phyloP scores from a whole-genome alignment of 1,139 yeast genomes.

The Ashbya aceris region DNA sequence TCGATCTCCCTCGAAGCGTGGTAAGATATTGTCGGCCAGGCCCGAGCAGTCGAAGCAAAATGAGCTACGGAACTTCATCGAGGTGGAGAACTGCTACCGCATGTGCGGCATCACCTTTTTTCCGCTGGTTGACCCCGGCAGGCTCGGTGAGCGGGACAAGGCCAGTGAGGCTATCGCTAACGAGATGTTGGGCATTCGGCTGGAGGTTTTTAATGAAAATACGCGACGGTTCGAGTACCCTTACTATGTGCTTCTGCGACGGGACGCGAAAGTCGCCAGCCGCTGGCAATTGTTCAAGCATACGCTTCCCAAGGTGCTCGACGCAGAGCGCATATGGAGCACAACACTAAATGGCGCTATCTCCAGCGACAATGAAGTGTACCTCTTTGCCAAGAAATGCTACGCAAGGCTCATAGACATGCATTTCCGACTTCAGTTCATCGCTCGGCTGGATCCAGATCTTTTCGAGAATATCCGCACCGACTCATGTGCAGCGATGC shows the following conservation, averaged over 20 bases:
- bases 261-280: conserved; percentile 24
- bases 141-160: conserved; percentile 6
- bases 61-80: conserved; percentile 20
- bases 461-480: conserved; percentile 7
- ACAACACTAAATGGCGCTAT: conserved; percentile 12
- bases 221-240: conserved; percentile 30
- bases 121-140: conserved; percentile 36
- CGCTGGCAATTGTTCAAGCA: conserved; percentile 35
- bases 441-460: conserved; percentile 11
- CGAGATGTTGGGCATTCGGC: conserved; percentile 35
- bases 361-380: conserved; percentile 15
- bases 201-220: conserved; percentile 34
- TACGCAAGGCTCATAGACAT: conserved; percentile 12
- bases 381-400: conserved; percentile 22
- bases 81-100: conserved; percentile 35
- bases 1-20: conserved; percentile 20
- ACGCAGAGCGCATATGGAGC: conserved; percentile 16
- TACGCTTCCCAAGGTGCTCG: conserved; percentile 36
- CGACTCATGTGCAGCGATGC: conserved; percentile 18
- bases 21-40: conserved; percentile 5
- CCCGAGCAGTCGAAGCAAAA: not conserved
- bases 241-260: conserved; percentile 36
- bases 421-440: conserved; percentile 12
- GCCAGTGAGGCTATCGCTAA: conserved; percentile 9
- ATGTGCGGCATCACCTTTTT: conserved; percentile 39